phyloP scores from a whole-genome alignment of 306 rosid species.

The Senna siamea region DNA sequence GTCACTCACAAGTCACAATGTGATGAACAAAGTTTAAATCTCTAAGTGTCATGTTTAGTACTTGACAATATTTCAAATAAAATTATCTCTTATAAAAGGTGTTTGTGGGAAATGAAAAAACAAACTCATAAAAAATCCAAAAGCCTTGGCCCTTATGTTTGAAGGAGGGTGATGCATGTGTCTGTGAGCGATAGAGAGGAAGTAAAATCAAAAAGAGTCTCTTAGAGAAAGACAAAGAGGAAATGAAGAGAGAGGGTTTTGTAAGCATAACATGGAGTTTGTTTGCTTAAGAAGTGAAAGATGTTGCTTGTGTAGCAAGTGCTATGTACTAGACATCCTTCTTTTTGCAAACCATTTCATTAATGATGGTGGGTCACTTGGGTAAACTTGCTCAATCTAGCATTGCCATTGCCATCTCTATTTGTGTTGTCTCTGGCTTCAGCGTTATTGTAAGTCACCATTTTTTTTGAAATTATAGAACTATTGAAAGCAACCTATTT shows the following conservation, averaged over 20 bases:
- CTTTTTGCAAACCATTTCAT: conserved; percentile 44
- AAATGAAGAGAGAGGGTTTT: neutral
- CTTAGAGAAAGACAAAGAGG: neutral
- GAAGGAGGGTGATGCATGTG: neutral
- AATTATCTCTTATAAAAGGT: too few species aligned
- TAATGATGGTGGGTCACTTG: conserved; percentile 67
- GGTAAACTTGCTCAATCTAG: conserved; percentile 70
- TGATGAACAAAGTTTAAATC: too few species aligned
- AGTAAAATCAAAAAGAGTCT: neutral
- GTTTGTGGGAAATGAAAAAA: too few species aligned
- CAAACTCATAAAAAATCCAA: too few species aligned
- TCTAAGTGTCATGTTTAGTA: too few species aligned
- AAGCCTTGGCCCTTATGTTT: too few species aligned
- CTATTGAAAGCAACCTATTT: too few species aligned
- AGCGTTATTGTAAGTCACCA: conserved; percentile 55
- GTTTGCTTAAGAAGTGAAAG: neutral
- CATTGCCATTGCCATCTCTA: conserved; percentile 60
- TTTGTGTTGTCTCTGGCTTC: conserved; percentile 59
- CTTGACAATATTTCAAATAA: too few species aligned
- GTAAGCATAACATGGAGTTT: neutral
- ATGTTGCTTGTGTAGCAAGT: too few species aligned
- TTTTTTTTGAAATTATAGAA: neutral
- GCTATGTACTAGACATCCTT: too few species aligned
- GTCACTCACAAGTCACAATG: too few species aligned
- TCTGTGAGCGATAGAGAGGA: neutral